These are phyloP conservation scores for Botryobasidium botryosum DNA, from an alignment of 768 basidiomycete genomes.

Conservation along the genomic window DNA sequence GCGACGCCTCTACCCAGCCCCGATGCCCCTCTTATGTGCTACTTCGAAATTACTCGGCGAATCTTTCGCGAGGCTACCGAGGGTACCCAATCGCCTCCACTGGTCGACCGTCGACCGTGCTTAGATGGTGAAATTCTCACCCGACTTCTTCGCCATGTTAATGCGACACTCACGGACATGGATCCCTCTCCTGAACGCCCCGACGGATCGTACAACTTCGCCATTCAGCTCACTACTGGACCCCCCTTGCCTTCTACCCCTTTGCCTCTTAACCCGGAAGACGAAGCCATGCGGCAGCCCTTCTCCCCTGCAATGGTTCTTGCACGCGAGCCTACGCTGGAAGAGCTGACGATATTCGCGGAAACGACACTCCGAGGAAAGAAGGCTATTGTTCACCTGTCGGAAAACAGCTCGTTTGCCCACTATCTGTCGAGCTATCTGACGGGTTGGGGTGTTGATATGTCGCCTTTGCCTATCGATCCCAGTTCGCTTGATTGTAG, in stretches of 20 bases:
- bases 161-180: slow-evolving; percentile 8
- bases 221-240: slow-evolving; percentile 45
- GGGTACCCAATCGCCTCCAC: slow-evolving; percentile 12
- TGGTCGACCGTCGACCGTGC: slow-evolving; percentile 9
- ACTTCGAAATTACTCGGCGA: slow-evolving; percentile 40
- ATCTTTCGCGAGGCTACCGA: too few relatives aligned
- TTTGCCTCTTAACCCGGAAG: slow-evolving; percentile 26
- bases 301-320: slow-evolving; percentile 33
- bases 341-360: slow-evolving; percentile 61
- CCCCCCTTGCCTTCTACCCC: slow-evolving; percentile 28
- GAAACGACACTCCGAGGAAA: slow-evolving; percentile 62
- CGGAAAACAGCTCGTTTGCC: slow-evolving; percentile 75
- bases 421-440: slow-evolving; percentile 87
- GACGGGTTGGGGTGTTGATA: slow-evolving; percentile 89
- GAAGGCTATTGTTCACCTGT: slow-evolving; percentile 70
- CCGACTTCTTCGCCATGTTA: slow-evolving; percentile 7
- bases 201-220: slow-evolving; percentile 37
- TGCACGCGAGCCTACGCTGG: slow-evolving; percentile 57
- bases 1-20: slow-evolving; percentile 9
- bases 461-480: slow-evolving; percentile 43
- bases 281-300: slow-evolving; percentile 27
- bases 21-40: slow-evolving; percentile 33
- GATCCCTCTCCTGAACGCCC: slow-evolving; percentile 1
- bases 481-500: slow-evolving; percentile 11
- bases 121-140: slow-evolving; percentile 3